phyloP scores from a whole-genome alignment of 2,329 filamentous ascomycete genomes.

The Scedosporium aurantiacum region DNA sequence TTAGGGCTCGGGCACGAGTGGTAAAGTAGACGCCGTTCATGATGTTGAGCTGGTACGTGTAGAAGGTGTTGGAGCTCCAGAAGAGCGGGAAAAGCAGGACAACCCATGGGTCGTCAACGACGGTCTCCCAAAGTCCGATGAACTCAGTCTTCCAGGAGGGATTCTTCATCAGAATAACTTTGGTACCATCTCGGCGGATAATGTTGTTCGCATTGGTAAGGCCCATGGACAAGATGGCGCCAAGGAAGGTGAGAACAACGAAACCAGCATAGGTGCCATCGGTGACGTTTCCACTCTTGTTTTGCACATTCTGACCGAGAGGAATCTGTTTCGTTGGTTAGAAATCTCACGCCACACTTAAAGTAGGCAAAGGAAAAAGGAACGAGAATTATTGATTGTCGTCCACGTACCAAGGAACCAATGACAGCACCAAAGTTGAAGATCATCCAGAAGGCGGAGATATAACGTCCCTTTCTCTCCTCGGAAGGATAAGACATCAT shows the following conservation, averaged over 20 bases:
- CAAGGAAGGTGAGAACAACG: slow-evolving; percentile 68
- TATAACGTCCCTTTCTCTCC: slow-evolving; percentile 73
- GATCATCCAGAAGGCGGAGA: slow-evolving; percentile 88
- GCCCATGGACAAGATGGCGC: slow-evolving; percentile 57
- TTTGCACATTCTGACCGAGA: slow-evolving; percentile 61
- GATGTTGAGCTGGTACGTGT: slow-evolving; percentile 44
- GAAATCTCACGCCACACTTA: not conserved
- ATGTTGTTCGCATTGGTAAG: slow-evolving; percentile 64
- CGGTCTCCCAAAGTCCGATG: slow-evolving; percentile 61
- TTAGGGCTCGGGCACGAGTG: slow-evolving; percentile 50
- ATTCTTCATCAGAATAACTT: slow-evolving; percentile 82
- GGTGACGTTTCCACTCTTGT: slow-evolving; percentile 38
- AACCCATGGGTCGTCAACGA: slow-evolving; percentile 61
- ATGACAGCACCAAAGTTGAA: slow-evolving; percentile 90
- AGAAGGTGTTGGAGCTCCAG: slow-evolving; percentile 44
- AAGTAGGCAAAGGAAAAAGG: not conserved
- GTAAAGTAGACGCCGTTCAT: slow-evolving; percentile 45
- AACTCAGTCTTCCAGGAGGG: slow-evolving; percentile 77
- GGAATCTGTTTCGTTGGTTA: slow-evolving; percentile 37
- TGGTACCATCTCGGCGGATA: slow-evolving; percentile 64
- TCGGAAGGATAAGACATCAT: slow-evolving; percentile 87
- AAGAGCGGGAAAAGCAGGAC: slow-evolving; percentile 54
- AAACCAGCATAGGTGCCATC: slow-evolving; percentile 85
- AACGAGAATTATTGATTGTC: not conserved
- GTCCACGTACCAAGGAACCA: slow-evolving; percentile 47